A percentile compares a stretch with the other conserved stretches of the same genome.
These are phyloP conservation scores for Suillus occidentalis DNA, from an alignment of 768 basidiomycete genomes.

Conservation along the genomic window DNA sequence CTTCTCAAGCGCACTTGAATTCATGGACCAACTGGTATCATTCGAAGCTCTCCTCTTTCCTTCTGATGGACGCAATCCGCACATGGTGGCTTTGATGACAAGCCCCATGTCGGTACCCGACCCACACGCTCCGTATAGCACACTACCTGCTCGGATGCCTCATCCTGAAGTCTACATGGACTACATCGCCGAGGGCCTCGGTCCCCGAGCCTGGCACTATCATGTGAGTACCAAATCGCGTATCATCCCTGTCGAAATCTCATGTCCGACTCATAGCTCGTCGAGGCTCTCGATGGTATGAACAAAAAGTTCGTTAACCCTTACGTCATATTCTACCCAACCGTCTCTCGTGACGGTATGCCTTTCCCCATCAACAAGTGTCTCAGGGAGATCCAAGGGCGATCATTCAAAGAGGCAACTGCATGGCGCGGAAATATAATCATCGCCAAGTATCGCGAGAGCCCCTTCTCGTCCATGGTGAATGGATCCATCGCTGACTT, in stretches of 20 bases:
- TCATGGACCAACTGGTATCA: conserved; percentile 66
- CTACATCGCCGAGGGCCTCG: conserved; percentile 74
- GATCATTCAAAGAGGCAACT: conserved; percentile 53
- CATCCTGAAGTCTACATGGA: conserved; percentile 88
- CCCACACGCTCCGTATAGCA: conserved; percentile 45
- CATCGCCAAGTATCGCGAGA: conserved; percentile 64
- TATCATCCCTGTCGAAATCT: conserved; percentile 17
- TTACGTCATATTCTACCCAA: conserved; percentile 80
- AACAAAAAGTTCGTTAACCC: conserved; percentile 74
- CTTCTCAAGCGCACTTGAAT: not conserved
- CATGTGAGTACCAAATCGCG: conserved; percentile 45
- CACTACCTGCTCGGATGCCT: conserved; percentile 60
- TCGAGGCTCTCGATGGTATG: conserved; percentile 80
- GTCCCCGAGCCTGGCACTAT: conserved; percentile 69
- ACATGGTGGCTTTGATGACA: conserved; percentile 72
- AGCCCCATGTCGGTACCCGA: conserved; percentile 51
- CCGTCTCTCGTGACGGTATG: conserved; percentile 75
- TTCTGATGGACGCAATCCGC: conserved; percentile 72
- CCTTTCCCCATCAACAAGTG: conserved; percentile 79
- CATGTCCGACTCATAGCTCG: conserved; percentile 43
- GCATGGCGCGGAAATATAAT: conserved; percentile 85
- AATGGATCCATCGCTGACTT: conserved; percentile 84
- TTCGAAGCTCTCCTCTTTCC: conserved; percentile 78
- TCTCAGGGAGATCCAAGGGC: conserved; percentile 73
- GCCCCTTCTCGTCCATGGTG: conserved; percentile 52